phyloP scores from a whole-genome alignment of 176 grass and related monocot genomes.

The Areca catechu region DNA sequence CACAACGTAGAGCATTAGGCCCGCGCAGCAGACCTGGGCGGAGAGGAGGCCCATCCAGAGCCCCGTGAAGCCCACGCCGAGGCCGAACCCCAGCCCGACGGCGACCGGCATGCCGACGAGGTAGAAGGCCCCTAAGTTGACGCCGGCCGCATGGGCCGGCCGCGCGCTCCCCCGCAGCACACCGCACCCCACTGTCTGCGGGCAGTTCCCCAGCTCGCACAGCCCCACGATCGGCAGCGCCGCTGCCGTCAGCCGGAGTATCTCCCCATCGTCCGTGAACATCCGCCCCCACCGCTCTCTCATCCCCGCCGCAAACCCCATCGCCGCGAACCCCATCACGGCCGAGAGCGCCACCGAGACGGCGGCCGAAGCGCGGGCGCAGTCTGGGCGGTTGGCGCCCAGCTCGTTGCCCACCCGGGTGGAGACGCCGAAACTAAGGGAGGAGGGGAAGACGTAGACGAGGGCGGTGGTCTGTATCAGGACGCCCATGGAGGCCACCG shows the following conservation, averaged over 20 bases:
- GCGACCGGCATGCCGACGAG: constrained; percentile 83
- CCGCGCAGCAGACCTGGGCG: constrained; percentile 81
- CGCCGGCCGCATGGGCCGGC: constrained; percentile 60
- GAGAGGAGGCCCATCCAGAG: constrained; percentile 81
- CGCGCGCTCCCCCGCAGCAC: constrained; percentile 79
- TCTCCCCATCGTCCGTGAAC: constrained; percentile 65
- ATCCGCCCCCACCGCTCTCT: constrained; percentile 58
- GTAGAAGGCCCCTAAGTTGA: constrained; percentile 97
- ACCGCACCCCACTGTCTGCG: constrained; percentile 95
- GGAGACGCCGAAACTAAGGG: constrained; percentile 71
- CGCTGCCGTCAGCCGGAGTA: constrained; percentile 47
- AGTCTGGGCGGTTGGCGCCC: constrained; percentile 55
- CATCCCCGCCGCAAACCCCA: constrained; percentile 54
- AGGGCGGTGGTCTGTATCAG: constrained; percentile 94
- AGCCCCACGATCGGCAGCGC: constrained; percentile 83
- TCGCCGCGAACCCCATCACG: constrained; percentile 56
- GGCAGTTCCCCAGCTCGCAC: constrained; percentile 97
- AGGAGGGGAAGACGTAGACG: constrained; percentile 90
- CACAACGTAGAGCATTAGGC: constrained; percentile 66
- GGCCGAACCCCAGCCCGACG: constrained; percentile 40
- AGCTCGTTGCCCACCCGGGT: constrained; percentile 92
- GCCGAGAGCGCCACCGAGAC: constrained; percentile 49
- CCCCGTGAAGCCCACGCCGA: constrained; percentile 58
- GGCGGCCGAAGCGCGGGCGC: constrained; percentile 44
- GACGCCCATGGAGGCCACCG: constrained; percentile 96